A percentile compares a stretch with the other conserved stretches of the same genome.
phyloP scores from a whole-genome alignment of 108 stramenopile genomes.

The Bacterosira constricta region DNA sequence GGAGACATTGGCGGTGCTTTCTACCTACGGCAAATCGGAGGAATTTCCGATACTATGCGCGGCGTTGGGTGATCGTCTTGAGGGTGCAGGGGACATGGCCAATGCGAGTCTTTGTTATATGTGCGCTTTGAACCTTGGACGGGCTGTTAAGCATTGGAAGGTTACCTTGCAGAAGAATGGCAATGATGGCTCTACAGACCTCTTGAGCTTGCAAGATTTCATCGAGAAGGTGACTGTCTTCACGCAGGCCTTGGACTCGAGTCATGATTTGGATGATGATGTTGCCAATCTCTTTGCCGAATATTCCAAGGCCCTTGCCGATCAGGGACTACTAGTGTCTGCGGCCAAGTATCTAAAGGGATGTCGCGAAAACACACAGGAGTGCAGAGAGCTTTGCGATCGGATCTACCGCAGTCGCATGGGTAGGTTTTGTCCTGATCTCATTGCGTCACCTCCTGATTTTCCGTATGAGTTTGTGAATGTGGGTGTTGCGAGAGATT shows the following conservation, averaged over 20 bases:
- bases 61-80: slow-evolving; percentile 85
- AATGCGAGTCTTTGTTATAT: slow-evolving; percentile 94
- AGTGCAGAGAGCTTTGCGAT: slow-evolving; percentile 71
- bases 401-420: slow-evolving; percentile 73
- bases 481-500: slow-evolving; percentile 58
- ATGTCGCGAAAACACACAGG: slow-evolving; percentile 54
- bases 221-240: slow-evolving; percentile 92
- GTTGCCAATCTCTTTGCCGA: slow-evolving; percentile 76
- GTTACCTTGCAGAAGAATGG: slow-evolving; percentile 65
- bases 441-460: slow-evolving; percentile 71
- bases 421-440: slow-evolving; percentile 58
- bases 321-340: slow-evolving; percentile 86
- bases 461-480: slow-evolving; percentile 70
- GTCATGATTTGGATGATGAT: slow-evolving; percentile 52
- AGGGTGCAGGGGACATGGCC: slow-evolving; percentile 74
- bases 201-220: slow-evolving; percentile 89
- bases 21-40: slow-evolving; percentile 91
- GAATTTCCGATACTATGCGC: slow-evolving; percentile 92
- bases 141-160: slow-evolving; percentile 86
- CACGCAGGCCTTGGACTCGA: slow-evolving; percentile 65
- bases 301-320: slow-evolving; percentile 88
- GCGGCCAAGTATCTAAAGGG: slow-evolving; percentile 83
- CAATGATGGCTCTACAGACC: slow-evolving; percentile 53
- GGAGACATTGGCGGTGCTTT: slow-evolving; percentile 94
- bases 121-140: slow-evolving; percentile 90